Conservation (phyloP, 208 protist species). For the Acanthamoeba rhysodes region DNA sequence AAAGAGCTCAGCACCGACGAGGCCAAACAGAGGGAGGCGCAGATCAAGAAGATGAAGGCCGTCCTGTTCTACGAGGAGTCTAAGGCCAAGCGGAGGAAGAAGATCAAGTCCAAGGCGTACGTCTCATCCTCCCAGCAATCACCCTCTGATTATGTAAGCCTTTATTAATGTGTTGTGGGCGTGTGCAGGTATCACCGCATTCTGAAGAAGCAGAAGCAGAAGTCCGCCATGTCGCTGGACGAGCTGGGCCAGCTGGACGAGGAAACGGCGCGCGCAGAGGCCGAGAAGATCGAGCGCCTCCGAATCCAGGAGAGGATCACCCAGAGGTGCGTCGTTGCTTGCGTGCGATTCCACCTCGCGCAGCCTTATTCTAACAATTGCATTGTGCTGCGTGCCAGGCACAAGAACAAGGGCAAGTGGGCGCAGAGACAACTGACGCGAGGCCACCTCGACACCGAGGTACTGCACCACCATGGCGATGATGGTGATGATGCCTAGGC, state of each 20-base stretch:
- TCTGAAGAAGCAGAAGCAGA: constrained; percentile 73
- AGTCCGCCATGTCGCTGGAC: background rate
- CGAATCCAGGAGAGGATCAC: constrained; percentile 73
- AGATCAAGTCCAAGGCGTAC: constrained; percentile 76
- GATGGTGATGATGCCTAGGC: background rate
- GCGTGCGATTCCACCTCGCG: too few relatives aligned
- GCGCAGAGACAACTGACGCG: constrained; percentile 42
- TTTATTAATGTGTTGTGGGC: background rate
- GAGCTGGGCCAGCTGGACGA: constrained; percentile 63
- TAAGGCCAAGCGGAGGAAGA: constrained; percentile 75
- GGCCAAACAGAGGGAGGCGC: constrained; percentile 28
- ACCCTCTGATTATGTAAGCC: background rate
- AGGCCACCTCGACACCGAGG: constrained; percentile 53
- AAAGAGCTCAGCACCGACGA: constrained; percentile 51
- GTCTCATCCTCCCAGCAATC: background rate
- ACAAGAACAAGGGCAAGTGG: constrained; percentile 76
- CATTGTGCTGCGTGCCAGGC: background rate
- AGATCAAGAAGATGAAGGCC: constrained; percentile 74
- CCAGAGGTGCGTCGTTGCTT: background rate
- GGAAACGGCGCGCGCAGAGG: constrained; percentile 2
- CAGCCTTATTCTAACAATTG: background rate
- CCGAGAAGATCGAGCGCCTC: constrained; percentile 59
- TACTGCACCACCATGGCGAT: background rate
- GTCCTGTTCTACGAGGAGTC: constrained; percentile 68
- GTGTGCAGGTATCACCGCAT: constrained; percentile 52